A percentile compares a stretch with the other conserved stretches of the same genome.
These are phyloP conservation scores for Blastocladiella emersonii DNA, from an alignment of 371 early-diverging fungal species.

Conservation along the genomic window DNA sequence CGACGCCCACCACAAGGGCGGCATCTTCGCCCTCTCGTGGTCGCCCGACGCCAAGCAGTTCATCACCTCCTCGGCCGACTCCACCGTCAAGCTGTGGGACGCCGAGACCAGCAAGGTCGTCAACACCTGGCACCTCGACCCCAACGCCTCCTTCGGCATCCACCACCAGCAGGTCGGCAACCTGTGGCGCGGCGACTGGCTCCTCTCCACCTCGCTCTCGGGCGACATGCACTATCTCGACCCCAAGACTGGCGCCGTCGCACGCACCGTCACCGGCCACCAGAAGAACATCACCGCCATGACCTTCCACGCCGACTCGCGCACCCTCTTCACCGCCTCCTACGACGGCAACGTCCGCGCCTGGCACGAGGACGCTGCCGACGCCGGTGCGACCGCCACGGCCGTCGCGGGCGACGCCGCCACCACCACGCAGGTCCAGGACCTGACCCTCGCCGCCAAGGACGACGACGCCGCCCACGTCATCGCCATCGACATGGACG, in stretches of 20 bases:
- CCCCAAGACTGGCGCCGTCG: conserved; percentile 31
- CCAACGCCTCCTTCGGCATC: conserved; percentile 14
- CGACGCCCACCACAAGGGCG: conserved; percentile 54
- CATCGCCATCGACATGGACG: conserved; percentile 64
- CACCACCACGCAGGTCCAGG: conserved; percentile 55
- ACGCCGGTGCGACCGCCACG: background rate
- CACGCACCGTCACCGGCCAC: conserved; percentile 58
- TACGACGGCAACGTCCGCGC: conserved; percentile 76
- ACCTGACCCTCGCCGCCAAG: conserved; percentile 24
- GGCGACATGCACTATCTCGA: conserved; percentile 78
- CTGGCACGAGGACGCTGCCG: conserved; percentile 8
- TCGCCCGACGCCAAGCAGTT: conserved; percentile 62
- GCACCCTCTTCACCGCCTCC: conserved; percentile 64
- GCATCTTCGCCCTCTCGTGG: conserved; percentile 77
- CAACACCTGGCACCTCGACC: conserved; percentile 20
- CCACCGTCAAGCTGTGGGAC: conserved; percentile 88
- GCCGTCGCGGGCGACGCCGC: conserved; percentile 12
- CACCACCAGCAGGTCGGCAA: conserved; percentile 89
- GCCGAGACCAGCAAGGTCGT: conserved; percentile 49
- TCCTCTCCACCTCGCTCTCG: conserved; percentile 62
- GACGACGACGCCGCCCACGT: conserved; percentile 17
- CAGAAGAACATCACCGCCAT: conserved; percentile 72
- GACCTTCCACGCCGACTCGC: conserved; percentile 25
- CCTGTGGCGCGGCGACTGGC: conserved; percentile 62
- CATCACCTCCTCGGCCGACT: conserved; percentile 73